Conservation (phyloP, 2,329 filamentous ascomycete species). For the Trichoderma sp. region DNA sequence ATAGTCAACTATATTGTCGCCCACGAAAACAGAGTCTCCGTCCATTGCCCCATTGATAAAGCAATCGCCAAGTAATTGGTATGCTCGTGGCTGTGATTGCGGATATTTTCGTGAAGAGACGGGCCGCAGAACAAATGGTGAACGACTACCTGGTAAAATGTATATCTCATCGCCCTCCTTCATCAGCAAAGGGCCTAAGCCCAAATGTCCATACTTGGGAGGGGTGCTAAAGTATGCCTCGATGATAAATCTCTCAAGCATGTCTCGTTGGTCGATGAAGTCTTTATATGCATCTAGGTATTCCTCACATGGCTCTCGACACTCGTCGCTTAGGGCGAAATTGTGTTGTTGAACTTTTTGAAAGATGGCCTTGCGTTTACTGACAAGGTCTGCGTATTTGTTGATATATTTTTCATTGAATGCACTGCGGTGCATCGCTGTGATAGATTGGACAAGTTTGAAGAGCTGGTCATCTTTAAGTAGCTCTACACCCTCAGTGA, state of each 20-base stretch:
- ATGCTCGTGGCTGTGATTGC: not conserved
- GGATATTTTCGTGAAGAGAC: too few relatives aligned
- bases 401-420: not conserved
- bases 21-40: not conserved
- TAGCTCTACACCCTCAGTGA: too few relatives aligned
- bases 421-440: too few relatives aligned
- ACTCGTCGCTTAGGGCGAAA: too few relatives aligned
- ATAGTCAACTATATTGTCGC: not conserved
- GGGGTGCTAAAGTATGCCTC: not conserved
- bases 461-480: too few relatives aligned
- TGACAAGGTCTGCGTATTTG: not conserved
- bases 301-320: not conserved
- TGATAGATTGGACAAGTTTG: too few relatives aligned
- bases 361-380: not conserved
- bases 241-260: not conserved
- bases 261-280: not conserved
- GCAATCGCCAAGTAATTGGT: not conserved
- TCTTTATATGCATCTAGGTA: not conserved
- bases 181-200: not conserved
- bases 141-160: not conserved
- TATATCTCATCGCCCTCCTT: slow-evolving; percentile 2
- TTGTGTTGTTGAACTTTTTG: not conserved
- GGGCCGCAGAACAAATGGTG: not conserved
- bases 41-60: not conserved
- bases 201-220: not conserved